Percentiles rank a stretch among this genome's conserved stretches.
Evolutionary conservation across 2,329 filamentous ascomycete genomes (phyloP).

Genomic region (Cladophialophora yegresii): DNA sequence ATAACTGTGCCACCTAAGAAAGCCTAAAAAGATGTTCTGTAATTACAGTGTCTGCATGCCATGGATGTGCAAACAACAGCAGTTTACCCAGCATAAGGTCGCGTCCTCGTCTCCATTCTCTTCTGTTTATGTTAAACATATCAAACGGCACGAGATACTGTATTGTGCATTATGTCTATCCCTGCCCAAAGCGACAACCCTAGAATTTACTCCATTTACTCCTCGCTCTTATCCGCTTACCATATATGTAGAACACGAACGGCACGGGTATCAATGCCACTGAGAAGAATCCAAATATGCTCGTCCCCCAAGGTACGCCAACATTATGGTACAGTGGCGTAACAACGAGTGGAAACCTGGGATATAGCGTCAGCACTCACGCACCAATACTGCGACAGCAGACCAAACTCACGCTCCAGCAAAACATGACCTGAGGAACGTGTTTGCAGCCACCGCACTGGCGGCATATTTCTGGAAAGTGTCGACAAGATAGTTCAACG

Average conservation of each 20-base stretch:
- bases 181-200: neutral
- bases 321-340: conserved; percentile 50
- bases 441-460: conserved; percentile 49
- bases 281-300: conserved; percentile 51
- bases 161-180: neutral
- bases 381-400: too few species aligned
- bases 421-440: conserved; percentile 51
- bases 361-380: neutral
- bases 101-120: neutral
- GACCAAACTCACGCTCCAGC: conserved; percentile 44
- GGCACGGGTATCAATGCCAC: conserved; percentile 50
- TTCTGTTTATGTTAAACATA: neutral
- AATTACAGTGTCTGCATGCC: neutral
- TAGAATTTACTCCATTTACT: conserved; percentile 43
- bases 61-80: neutral
- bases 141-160: neutral
- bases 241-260: conserved; percentile 50
- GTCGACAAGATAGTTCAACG: conserved; percentile 50
- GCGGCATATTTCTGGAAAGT: conserved; percentile 49
- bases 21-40: neutral
- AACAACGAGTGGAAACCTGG: conserved; percentile 51
- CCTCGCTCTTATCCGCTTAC: conserved; percentile 43
- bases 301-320: conserved; percentile 53
- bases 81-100: neutral
- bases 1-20: too few species aligned